Conservation (phyloP, 2,329 filamentous ascomycete species). For the Penicillium fuscoglaucum region DNA sequence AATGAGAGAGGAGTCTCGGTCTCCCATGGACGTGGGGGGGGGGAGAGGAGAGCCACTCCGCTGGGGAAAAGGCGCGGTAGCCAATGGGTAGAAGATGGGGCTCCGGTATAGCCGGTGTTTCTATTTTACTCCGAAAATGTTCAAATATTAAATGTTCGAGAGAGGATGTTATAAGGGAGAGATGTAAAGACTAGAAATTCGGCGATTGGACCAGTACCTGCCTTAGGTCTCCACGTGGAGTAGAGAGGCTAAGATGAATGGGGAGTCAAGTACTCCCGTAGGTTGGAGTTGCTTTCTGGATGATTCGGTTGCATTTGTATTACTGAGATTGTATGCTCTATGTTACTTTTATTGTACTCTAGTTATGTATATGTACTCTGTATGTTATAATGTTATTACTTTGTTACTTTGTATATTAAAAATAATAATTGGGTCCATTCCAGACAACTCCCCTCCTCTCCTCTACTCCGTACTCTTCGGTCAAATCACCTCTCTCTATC, state of each 20-base stretch:
- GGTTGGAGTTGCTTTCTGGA: constrained; percentile 6
- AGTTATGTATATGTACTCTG: too few species aligned
- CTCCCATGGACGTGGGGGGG: constrained; percentile 5
- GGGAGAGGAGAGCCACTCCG: background rate
- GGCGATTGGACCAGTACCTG: constrained; percentile 24
- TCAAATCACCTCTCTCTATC: constrained; percentile 3
- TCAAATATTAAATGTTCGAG: too few species aligned
- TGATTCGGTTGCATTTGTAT: constrained; percentile 7
- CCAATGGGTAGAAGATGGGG: constrained; percentile 3
- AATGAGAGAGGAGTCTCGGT: constrained; percentile 2
- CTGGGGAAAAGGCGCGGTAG: background rate
- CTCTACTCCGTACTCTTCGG: background rate
- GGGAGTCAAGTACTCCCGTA: background rate
- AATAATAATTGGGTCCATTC: constrained; percentile 1
- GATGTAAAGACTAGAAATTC: constrained; percentile 1
- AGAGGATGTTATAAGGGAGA: too few species aligned
- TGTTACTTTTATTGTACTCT: too few species aligned
- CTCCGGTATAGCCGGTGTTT: constrained; percentile 9
- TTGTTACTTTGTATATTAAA: too few species aligned
- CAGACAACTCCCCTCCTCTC: background rate
- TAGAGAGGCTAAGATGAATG: constrained; percentile 10
- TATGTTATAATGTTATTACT: too few species aligned
- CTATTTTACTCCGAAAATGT: too few species aligned
- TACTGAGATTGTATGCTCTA: too few species aligned
- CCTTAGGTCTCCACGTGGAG: constrained; percentile 28